Evolutionary conservation across 2,329 filamentous ascomycete species (phyloP).

Genomic region (Emericellopsis atlantica): DNA sequence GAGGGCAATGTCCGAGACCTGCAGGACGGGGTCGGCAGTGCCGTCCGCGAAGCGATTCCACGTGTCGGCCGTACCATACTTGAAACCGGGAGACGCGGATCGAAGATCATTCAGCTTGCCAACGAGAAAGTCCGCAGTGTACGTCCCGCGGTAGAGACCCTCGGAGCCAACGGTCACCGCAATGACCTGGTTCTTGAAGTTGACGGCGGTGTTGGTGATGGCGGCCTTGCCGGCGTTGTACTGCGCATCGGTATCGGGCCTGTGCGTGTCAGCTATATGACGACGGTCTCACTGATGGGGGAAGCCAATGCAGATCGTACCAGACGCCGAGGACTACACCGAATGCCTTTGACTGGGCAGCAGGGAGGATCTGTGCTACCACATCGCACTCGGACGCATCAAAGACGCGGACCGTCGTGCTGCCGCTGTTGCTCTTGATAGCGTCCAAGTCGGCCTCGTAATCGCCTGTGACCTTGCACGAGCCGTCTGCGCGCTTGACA

Average conservation of each 20-base stretch:
- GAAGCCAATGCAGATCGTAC: neutral
- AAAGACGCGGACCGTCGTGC: constrained; percentile 1
- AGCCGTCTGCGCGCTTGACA: constrained; percentile 1
- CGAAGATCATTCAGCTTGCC: constrained; percentile 1
- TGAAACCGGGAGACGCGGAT: neutral
- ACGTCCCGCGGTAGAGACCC: constrained; percentile 2
- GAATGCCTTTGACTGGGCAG: constrained; percentile 1
- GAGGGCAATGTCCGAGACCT: neutral
- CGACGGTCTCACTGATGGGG: too few relatives aligned
- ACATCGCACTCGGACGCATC: constrained; percentile 2
- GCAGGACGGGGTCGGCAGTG: neutral
- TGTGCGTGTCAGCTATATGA: neutral
- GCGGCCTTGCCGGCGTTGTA: constrained; percentile 1
- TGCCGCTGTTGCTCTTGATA: neutral
- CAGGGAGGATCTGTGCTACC: neutral
- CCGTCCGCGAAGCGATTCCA: constrained; percentile 2
- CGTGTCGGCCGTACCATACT: constrained; percentile 2
- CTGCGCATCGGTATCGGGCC: constrained; percentile 1
- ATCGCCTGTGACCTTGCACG: constrained; percentile 1
- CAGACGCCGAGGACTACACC: constrained; percentile 1
- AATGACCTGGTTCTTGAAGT: constrained; percentile 1
- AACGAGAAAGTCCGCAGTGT: constrained; percentile 1
- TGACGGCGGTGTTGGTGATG: neutral
- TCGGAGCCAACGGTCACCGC: constrained; percentile 3
- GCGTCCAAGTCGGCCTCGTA: constrained; percentile 2